phyloP scores from a whole-genome alignment of 1,284 basidiomycete species.

The Trichosporon ovoides region DNA sequence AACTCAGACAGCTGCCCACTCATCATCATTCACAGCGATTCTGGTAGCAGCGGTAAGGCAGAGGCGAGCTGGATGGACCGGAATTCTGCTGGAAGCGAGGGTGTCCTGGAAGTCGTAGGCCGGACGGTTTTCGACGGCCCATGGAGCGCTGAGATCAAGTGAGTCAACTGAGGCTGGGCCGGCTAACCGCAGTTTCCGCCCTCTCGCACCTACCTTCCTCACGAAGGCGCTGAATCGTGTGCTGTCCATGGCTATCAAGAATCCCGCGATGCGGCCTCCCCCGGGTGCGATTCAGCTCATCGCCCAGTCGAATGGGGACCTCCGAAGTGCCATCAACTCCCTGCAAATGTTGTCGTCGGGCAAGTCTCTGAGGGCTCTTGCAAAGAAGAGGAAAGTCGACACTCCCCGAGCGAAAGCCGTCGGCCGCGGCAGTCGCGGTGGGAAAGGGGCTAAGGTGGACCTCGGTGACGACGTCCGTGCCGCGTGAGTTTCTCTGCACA shows the following conservation, averaged over 20 bases:
- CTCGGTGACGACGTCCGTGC: constrained; percentile 43
- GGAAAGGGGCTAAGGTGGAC: constrained; percentile 39
- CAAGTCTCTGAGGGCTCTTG: not conserved
- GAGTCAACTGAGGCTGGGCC: constrained; percentile 27
- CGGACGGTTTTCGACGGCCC: constrained; percentile 62
- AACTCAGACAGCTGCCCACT: constrained; percentile 58
- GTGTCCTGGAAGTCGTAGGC: constrained; percentile 49
- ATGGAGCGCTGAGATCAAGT: constrained; percentile 70
- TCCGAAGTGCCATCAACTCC: constrained; percentile 85
- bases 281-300: constrained; percentile 68
- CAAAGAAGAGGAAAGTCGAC: constrained; percentile 22
- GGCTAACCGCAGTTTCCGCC: constrained; percentile 65
- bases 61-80: constrained; percentile 51
- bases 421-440: constrained; percentile 25
- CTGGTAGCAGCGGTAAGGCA: constrained; percentile 64
- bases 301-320: constrained; percentile 78
- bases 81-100: constrained; percentile 53
- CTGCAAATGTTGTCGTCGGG: constrained; percentile 64
- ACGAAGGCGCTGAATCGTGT: constrained; percentile 69
- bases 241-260: constrained; percentile 53
- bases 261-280: constrained; percentile 49
- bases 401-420: constrained; percentile 9
- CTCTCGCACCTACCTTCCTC: constrained; percentile 80
- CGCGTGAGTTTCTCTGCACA: constrained; percentile 36
- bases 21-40: constrained; percentile 77